Percentiles rank a stretch among this genome's conserved stretches.
Evolutionary conservation across 495 filamentous ascomycete genomes (phyloP).

Genomic region (Amniculicola lignicola): DNA sequence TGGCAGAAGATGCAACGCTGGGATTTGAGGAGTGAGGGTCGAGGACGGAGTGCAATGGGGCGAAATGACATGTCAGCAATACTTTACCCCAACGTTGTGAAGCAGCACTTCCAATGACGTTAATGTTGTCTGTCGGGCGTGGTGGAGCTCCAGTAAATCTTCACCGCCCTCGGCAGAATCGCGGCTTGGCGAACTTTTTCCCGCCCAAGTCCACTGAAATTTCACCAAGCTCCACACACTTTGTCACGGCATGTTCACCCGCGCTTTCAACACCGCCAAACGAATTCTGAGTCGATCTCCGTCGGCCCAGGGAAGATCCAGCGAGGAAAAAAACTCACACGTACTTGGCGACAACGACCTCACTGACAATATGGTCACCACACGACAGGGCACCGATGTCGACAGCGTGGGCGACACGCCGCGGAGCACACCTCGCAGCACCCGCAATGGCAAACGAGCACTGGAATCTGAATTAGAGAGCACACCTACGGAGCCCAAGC

Average conservation of each 20-base stretch:
- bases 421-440: conserved; percentile 4
- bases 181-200: conserved; percentile 19
- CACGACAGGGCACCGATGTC: conserved; percentile 13
- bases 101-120: too few species aligned
- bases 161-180: conserved; percentile 9
- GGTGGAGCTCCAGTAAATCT: too few species aligned
- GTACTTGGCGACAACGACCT: too few species aligned
- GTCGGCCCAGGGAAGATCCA: conserved; percentile 12
- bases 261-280: conserved; percentile 17
- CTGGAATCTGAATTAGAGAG: conserved; percentile 11
- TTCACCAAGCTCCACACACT: not conserved
- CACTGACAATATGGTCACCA: conserved; percentile 27
- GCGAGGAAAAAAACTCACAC: too few species aligned
- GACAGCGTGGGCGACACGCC: conserved; percentile 5
- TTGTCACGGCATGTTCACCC: conserved; percentile 29
- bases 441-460: conserved; percentile 8
- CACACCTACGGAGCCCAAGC: conserved; percentile 11
- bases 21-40: not conserved
- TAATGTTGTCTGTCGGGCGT: not conserved
- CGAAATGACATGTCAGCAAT: not conserved
- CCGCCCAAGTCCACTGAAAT: conserved; percentile 11
- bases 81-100: too few species aligned
- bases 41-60: not conserved
- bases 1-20: conserved; percentile 22
- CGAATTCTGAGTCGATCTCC: conserved; percentile 26